These are phyloP conservation scores for Wickerhamiella qilinensis DNA, from an alignment of 805 yeast species.

Conservation along the genomic window DNA sequence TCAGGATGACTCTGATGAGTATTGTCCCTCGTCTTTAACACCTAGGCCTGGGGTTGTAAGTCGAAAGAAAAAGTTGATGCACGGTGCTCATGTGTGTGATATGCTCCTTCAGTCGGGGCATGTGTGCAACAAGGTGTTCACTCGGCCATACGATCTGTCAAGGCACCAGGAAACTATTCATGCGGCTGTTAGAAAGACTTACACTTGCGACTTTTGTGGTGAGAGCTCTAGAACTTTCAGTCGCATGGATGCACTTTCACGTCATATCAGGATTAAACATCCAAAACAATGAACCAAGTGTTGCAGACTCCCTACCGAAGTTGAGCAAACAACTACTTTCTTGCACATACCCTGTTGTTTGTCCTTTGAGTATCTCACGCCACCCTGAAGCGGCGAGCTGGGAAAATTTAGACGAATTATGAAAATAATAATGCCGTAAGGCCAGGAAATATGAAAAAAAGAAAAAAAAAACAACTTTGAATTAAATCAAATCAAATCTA, in stretches of 20 bases:
- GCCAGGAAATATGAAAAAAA: no score
- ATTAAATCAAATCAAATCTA: no score
- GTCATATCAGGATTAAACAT: conserved; percentile 88
- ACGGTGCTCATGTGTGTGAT: conserved; percentile 11
- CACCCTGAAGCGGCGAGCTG: no score
- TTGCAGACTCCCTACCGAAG: not conserved
- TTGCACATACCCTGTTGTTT: not conserved
- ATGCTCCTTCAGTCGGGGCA: conserved; percentile 21
- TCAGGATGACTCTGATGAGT: not conserved
- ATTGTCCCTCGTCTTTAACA: no score
- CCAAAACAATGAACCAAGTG: conserved; percentile 20
- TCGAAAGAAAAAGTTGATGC: not conserved
- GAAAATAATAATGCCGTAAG: no score
- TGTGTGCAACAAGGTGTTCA: conserved; percentile 63
- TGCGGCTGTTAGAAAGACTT: conserved; percentile 70
- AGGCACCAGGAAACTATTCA: conserved; percentile 96
- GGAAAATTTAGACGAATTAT: no score
- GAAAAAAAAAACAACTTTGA: no score
- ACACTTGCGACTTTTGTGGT: conserved; percentile 76
- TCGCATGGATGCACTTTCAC: conserved; percentile 83
- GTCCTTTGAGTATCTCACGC: not conserved
- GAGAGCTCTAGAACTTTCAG: conserved; percentile 71
- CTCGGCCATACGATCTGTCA: conserved; percentile 86
- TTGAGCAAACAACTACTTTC: not conserved
- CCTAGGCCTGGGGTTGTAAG: not conserved